Evolutionary conservation across 1,139 yeast genomes (phyloP).

Genomic region (Suhomyces guaymorum): DNA sequence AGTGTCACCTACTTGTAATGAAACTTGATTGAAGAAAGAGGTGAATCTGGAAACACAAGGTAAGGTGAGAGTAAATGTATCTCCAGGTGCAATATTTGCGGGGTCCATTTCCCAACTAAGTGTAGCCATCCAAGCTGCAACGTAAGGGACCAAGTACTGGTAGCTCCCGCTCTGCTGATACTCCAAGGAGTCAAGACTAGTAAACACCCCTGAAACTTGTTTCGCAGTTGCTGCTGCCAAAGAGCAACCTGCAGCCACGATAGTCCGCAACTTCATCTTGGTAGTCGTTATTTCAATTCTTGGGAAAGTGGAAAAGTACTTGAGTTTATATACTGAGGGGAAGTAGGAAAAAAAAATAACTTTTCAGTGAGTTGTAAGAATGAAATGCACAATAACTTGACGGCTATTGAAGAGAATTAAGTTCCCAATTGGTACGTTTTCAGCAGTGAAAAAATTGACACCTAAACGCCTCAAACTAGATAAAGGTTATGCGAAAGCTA

Average conservation of each 20-base stretch:
- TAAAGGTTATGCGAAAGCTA: too few relatives aligned
- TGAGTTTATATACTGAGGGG: background rate
- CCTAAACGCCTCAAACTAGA: too few relatives aligned
- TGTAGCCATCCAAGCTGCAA: constrained; percentile 24
- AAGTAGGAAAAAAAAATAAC: too few relatives aligned
- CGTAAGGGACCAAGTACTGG: background rate
- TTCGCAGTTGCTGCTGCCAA: constrained; percentile 3
- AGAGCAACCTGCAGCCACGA: constrained; percentile 2
- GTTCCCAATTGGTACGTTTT: too few relatives aligned
- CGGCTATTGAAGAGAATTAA: too few relatives aligned
- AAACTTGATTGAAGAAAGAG: background rate
- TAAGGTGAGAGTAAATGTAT: constrained; percentile 30
- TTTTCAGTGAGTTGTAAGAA: too few relatives aligned
- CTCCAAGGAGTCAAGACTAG: constrained; percentile 16
- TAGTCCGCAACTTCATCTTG: background rate
- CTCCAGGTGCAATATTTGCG: constrained; percentile 24
- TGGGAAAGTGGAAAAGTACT: background rate
- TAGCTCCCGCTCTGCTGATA: too few relatives aligned
- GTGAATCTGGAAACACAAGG: constrained; percentile 26
- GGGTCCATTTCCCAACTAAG: constrained; percentile 28
- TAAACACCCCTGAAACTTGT: constrained; percentile 20
- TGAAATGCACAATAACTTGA: too few relatives aligned
- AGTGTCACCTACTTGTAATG: constrained; percentile 4
- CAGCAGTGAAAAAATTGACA: too few relatives aligned
- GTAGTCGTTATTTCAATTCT: background rate